Evolutionary conservation across 2,329 filamentous ascomycete species (phyloP).

Genomic region (Fusarium lateritium): DNA sequence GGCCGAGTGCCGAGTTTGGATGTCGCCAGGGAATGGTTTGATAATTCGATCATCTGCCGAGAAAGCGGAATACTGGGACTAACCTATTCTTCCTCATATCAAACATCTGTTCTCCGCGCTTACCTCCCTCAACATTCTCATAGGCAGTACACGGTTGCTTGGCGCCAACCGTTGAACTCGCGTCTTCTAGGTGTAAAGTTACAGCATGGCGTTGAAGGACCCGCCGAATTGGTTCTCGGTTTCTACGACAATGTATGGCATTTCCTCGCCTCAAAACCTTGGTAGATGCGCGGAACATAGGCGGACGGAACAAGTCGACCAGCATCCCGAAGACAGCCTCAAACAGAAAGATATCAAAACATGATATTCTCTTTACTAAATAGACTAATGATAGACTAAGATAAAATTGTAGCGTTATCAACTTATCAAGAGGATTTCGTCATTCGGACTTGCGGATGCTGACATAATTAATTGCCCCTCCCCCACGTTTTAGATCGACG

Average conservation of each 20-base stretch:
- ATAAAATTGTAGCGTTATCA: not conserved
- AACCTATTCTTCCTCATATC: not conserved
- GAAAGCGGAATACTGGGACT: too few relatives aligned
- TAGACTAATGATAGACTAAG: not conserved
- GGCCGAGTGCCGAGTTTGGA: not conserved
- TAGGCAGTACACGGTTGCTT: not conserved
- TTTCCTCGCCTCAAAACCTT: too few relatives aligned
- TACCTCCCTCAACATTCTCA: not conserved
- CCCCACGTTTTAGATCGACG: constrained; percentile 32
- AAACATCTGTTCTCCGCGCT: not conserved
- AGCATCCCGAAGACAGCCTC: too few relatives aligned
- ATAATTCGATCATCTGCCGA: too few relatives aligned
- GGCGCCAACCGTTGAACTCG: not conserved
- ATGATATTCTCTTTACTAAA: too few relatives aligned
- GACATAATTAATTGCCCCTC: constrained; percentile 42
- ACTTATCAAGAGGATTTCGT: constrained; percentile 25
- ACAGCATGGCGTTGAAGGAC: constrained; percentile 27
- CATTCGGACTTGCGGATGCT: constrained; percentile 44
- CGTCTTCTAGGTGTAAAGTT: not conserved
- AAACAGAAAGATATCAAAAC: too few relatives aligned
- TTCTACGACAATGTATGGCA: too few relatives aligned
- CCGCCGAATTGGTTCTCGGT: too few relatives aligned
- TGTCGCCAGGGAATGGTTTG: too few relatives aligned
- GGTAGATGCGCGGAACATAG: too few relatives aligned
- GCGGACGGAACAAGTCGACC: too few relatives aligned